Percentiles rank a stretch among this genome's conserved stretches.
Evolutionary conservation across 2,329 filamentous ascomycete species (phyloP).

Genomic region (Geoglossum cookeanum): DNA sequence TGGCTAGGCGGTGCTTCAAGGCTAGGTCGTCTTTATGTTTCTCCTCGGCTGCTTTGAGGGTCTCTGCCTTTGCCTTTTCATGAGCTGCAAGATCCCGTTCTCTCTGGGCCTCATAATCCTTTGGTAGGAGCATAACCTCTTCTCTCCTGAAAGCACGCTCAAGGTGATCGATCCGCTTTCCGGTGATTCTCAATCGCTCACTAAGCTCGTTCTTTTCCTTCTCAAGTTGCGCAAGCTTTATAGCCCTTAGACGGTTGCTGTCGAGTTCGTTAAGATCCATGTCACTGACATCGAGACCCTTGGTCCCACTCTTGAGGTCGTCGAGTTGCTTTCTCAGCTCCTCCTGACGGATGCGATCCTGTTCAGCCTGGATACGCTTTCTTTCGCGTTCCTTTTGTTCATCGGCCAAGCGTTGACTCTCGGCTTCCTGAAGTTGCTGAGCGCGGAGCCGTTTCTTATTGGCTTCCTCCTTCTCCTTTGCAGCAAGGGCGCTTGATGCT

Average conservation of each 20-base stretch:
- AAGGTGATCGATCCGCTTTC: conserved; percentile 90
- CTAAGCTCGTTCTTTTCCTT: conserved; percentile 95
- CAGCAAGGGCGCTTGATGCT: conserved; percentile 71
- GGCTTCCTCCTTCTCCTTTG: conserved; percentile 82
- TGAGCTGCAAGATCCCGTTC: conserved; percentile 62
- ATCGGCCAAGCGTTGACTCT: conserved; percentile 72
- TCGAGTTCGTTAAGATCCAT: conserved; percentile 68
- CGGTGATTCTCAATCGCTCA: conserved; percentile 75
- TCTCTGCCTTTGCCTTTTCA: conserved; percentile 59
- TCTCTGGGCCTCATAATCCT: conserved; percentile 71
- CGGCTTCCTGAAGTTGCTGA: conserved; percentile 75
- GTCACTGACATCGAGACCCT: conserved; percentile 55
- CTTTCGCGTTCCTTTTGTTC: conserved; percentile 84
- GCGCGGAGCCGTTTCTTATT: conserved; percentile 71
- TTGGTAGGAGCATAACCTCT: conserved; percentile 75
- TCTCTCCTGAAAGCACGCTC: conserved; percentile 94
- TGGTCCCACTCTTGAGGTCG: conserved; percentile 77
- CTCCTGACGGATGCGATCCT: conserved; percentile 75
- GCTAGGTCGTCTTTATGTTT: conserved; percentile 88
- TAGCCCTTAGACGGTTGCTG: conserved; percentile 71
- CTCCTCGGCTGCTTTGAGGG: conserved; percentile 56
- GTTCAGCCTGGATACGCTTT: conserved; percentile 68
- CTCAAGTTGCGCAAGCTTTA: conserved; percentile 91
- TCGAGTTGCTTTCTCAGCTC: conserved; percentile 85
- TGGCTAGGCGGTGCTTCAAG: conserved; percentile 77